Percentiles rank a stretch among this genome's conserved stretches.
phyloP scores from a whole-genome alignment of 2,329 filamentous ascomycete species.

The Trichoderma endophyticum region DNA sequence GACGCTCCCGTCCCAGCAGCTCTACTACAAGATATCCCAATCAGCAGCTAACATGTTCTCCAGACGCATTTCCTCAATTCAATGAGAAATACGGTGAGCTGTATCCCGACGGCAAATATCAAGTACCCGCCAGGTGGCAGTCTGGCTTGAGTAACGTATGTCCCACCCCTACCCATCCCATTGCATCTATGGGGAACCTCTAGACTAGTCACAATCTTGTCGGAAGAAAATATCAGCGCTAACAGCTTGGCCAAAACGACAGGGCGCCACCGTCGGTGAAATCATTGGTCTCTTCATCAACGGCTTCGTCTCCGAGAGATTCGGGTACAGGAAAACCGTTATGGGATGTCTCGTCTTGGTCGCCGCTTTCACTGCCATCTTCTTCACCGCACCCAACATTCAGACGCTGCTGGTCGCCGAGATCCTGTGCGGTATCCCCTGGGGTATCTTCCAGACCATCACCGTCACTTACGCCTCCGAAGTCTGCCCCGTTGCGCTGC shows the following conservation, averaged over 20 bases:
- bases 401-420: constrained; percentile 58
- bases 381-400: constrained; percentile 62
- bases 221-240: neutral
- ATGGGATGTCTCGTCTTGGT: constrained; percentile 54
- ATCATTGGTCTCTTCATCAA: constrained; percentile 66
- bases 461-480: constrained; percentile 67
- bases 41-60: neutral
- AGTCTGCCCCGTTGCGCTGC: constrained; percentile 68
- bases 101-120: constrained; percentile 44
- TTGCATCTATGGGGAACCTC: neutral
- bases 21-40: neutral
- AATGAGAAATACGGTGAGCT: constrained; percentile 55
- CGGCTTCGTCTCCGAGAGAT: constrained; percentile 63
- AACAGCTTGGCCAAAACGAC: neutral
- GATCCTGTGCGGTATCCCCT: constrained; percentile 61
- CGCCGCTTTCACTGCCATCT: constrained; percentile 58
- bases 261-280: constrained; percentile 46
- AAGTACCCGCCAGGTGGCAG: constrained; percentile 61
- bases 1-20: constrained; percentile 1
- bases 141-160: constrained; percentile 56
- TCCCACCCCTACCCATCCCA: neutral
- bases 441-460: constrained; percentile 58
- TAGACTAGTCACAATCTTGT: neutral
- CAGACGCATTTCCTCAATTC: constrained; percentile 55
- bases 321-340: constrained; percentile 65